Evolutionary conservation across 768 basidiomycete genomes (phyloP).

Genomic region (Lactarius psammicola): DNA sequence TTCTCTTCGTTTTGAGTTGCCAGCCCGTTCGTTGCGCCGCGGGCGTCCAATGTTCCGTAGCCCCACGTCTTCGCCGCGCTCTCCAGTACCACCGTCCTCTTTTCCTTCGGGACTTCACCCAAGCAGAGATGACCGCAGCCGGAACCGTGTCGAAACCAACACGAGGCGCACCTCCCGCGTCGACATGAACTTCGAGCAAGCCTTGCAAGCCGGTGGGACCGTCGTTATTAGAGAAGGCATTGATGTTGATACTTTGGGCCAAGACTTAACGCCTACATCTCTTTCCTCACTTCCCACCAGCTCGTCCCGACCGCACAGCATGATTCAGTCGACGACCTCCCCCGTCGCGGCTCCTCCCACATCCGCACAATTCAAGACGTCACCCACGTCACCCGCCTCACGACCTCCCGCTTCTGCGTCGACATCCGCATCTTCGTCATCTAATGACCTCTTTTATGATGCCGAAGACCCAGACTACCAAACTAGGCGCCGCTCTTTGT

Average conservation of each 20-base stretch:
- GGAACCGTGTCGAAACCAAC: slow-evolving; percentile 33
- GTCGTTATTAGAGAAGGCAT: slow-evolving; percentile 67
- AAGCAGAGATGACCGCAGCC: slow-evolving; percentile 46
- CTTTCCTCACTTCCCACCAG: slow-evolving; percentile 32
- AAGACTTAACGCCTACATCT: slow-evolving; percentile 39
- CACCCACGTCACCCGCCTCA: slow-evolving; percentile 35
- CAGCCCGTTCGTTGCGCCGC: slow-evolving; percentile 38
- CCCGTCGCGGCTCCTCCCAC: slow-evolving; percentile 68
- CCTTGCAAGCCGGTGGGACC: slow-evolving; percentile 63
- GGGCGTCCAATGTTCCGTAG: slow-evolving; percentile 66
- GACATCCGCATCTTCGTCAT: slow-evolving; percentile 52
- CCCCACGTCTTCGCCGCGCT: slow-evolving; percentile 39
- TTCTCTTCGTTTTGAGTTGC: neutral
- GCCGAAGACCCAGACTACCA: slow-evolving; percentile 65
- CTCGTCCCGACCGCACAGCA: slow-evolving; percentile 35
- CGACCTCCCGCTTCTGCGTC: slow-evolving; percentile 34
- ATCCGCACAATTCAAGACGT: slow-evolving; percentile 45
- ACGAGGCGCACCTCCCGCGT: slow-evolving; percentile 64
- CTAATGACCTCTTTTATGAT: slow-evolving; percentile 61
- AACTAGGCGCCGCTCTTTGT: slow-evolving; percentile 79
- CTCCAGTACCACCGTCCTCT: slow-evolving; percentile 45
- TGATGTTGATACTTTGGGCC: slow-evolving; percentile 68
- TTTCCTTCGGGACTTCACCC: slow-evolving; percentile 56
- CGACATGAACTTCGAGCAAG: slow-evolving; percentile 82
- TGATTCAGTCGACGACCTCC: slow-evolving; percentile 49